Base-by-base conservation (phyloP, 192 early-diverging fungal species). In the Linnemannia exigua region DNA sequence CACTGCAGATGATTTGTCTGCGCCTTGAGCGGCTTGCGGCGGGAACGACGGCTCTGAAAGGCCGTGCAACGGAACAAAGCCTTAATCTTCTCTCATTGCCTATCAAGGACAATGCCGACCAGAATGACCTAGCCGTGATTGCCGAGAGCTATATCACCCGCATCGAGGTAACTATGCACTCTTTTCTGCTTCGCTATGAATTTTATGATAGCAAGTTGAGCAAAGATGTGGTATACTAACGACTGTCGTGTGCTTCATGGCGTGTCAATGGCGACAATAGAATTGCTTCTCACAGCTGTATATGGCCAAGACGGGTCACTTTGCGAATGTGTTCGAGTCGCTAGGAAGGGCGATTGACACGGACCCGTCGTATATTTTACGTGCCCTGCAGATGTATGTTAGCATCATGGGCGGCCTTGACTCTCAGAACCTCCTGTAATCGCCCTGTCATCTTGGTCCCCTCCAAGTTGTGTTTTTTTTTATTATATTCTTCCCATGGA, bases 381-480 rank as follows among this genome's bases (percentile, higher is more conserved):
- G 89, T 6, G 93, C 93, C 5, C 78, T 94, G 48, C 94, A 94
- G 78, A 92, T 94, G 86, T 93, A 93, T 80, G 86, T 91, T 66
- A 79, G 88, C 72, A 80, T 88, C 31, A 76, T 88, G 70, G 84
- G 89, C 19, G 80, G 75, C 5, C 69, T 86, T 78, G 79, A 76
- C 52, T 67, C 54, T 4, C 77, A 67, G 7, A 76, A 66, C 19
- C 70, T 79, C 19, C 41, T 76, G 58, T 85, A 63, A 36, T 25
- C 15, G 0, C 9, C 14, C 28, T 28, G 2, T 31, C 12, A 9
- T 25, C 31, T 31, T 44, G 5, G 41, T 6, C 3, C 41, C 28
- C 22, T 31, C 28, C n/a, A n/a, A n/a, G 51, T 58, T 58, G 8
- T 9, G 5, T 1, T 58, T 5, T 22, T 1, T 25, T 5, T 58